These are phyloP conservation scores for Harrya chromipes DNA, from an alignment of 768 basidiomycete species.

Conservation along the genomic window DNA sequence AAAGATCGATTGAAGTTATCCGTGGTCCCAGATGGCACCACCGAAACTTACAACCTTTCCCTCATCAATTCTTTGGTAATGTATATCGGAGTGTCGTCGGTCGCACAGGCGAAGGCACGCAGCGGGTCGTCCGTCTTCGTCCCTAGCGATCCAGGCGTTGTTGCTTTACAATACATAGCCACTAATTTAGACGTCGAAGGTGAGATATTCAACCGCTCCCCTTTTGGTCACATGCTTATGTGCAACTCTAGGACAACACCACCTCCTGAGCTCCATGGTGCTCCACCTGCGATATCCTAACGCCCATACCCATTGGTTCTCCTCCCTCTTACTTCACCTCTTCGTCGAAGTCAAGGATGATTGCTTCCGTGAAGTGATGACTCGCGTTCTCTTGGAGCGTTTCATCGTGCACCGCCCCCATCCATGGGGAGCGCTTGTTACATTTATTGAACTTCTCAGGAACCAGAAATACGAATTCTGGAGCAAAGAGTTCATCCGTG, in stretches of 20 bases:
- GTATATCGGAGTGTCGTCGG: slow-evolving; percentile 92
- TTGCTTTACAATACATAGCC: slow-evolving; percentile 79
- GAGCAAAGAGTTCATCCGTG: slow-evolving; percentile 81
- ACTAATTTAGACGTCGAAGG: slow-evolving; percentile 89
- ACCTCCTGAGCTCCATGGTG: slow-evolving; percentile 88
- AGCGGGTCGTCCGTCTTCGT: slow-evolving; percentile 82
- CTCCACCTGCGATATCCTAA: slow-evolving; percentile 97
- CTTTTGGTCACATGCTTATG: background rate
- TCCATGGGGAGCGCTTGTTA: slow-evolving; percentile 92
- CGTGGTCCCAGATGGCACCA: slow-evolving; percentile 40
- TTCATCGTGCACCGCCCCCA: slow-evolving; percentile 94
- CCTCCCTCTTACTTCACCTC: slow-evolving; percentile 81
- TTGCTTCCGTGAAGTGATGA: slow-evolving; percentile 76
- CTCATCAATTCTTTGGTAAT: slow-evolving; percentile 93
- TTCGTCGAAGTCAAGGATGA: slow-evolving; percentile 80
- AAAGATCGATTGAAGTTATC: slow-evolving; percentile 70
- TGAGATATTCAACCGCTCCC: slow-evolving; percentile 33
- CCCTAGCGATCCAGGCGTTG: slow-evolving; percentile 78
- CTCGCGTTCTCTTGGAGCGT: slow-evolving; percentile 88
- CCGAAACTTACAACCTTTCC: slow-evolving; percentile 79
- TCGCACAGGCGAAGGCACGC: slow-evolving; percentile 83
- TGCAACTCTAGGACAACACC: slow-evolving; percentile 76
- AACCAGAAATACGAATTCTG: slow-evolving; percentile 91
- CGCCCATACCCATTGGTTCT: slow-evolving; percentile 98
- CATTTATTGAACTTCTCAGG: slow-evolving; percentile 90